Conservation (phyloP, 192 early-diverging fungal species). For the Hyaloraphidium curvatum region DNA sequence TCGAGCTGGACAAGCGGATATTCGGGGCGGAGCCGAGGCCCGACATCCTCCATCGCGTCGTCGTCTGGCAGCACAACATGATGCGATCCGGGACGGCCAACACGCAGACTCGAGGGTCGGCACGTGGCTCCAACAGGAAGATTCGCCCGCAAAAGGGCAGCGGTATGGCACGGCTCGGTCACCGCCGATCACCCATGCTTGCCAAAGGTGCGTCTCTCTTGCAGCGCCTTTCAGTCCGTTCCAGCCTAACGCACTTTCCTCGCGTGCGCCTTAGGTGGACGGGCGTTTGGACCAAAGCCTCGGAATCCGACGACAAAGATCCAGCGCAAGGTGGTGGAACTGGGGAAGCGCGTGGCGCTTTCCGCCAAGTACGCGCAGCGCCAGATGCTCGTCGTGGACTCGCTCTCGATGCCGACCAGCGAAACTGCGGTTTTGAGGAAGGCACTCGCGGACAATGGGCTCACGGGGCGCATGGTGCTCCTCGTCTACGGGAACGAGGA, state of each 20-base stretch:
- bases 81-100: conserved; percentile 43
- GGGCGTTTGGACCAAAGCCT: conserved; percentile 79
- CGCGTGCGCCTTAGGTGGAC: conserved; percentile 26
- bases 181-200: not conserved
- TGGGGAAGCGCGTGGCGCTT: conserved; percentile 63
- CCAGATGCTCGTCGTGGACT: conserved; percentile 69
- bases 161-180: not conserved
- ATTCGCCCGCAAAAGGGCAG: not conserved
- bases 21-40: conserved; percentile 53
- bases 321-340: conserved; percentile 67
- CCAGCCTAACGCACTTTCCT: not conserved
- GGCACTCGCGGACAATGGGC: conserved; percentile 10
- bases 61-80: conserved; percentile 71
- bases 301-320: conserved; percentile 64
- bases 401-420: conserved; percentile 6
- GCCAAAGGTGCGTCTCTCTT: not conserved
- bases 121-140: not conserved
- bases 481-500: conserved; percentile 21
- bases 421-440: conserved; percentile 10
- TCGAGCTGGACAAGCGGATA: conserved; percentile 46
- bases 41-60: conserved; percentile 67
- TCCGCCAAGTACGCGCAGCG: conserved; percentile 77
- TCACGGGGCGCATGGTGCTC: conserved; percentile 17
- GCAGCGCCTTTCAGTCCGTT: not conserved
- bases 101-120: not conserved